Base-by-base conservation (phyloP, 495 filamentous ascomycete genomes). In the Sordaria brevicollis region DNA sequence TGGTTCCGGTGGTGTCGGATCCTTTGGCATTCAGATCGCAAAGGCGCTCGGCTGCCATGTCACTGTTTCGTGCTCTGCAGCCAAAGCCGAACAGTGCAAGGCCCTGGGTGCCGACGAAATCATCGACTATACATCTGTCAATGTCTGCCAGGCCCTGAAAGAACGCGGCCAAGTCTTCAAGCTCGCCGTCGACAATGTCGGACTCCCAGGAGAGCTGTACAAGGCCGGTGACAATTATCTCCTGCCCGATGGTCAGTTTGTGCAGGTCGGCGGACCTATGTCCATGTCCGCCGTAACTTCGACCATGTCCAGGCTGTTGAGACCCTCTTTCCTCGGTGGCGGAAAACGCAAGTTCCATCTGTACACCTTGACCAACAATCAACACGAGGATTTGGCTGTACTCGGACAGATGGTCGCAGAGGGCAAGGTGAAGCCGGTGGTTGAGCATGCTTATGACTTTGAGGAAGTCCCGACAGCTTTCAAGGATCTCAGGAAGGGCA, bases 61-160 rank as follows among this genome's bases (percentile, higher is more conserved):
- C 34, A 88, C 86, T 2, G 78, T 81, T 4, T 84, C 83, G 0
- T 92, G 89, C 69, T 90, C 88, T 10, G 82, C 79, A 7, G 74
- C 76, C 9, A 92, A 92, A 76, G 78, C 83, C 0, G 83, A 86
- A 65, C 78, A 91, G 1, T 88, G 86, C 72, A 80, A 80, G 37
- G 76, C 76, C 13, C 77, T 92, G 2, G 90, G 90, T 0, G 90
- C 90, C 4, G 89, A 92, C 72, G 85, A 89, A 68, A 82, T 91
- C 3, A 81, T 93, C 49, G 89, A 93, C 74, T 93, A 93, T 74
- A 88, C 84, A n/a, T 74, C 78, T 1, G 71, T 65, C 49, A 79
- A 89, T 75, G 79, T 91, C 2, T 72, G 84, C 43, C 74, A 81
- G 9, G 78, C 71, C 8, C 72, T 92, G 13, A 81, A 81, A 75